Conservation (phyloP, 305 asterid genomes). For the Fraxinus greggii region DNA sequence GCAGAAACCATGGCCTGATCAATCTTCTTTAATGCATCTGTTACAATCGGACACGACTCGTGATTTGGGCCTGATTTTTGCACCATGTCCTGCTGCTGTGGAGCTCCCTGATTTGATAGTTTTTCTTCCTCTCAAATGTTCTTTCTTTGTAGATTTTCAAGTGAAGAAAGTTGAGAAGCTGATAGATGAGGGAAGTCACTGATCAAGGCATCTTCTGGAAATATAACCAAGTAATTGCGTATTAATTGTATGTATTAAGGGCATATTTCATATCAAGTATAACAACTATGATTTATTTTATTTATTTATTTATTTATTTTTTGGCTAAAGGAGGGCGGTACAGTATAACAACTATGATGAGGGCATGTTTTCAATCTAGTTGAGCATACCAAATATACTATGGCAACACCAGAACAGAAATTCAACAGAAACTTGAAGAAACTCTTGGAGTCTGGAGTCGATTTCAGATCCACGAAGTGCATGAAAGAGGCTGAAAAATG, state of each 20-base stretch:
- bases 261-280: too few relatives aligned
- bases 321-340: too few relatives aligned
- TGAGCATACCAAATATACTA: too few relatives aligned
- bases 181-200: constrained; percentile 20
- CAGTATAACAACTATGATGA: too few relatives aligned
- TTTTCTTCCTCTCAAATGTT: constrained; percentile 31
- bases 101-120: constrained; percentile 17
- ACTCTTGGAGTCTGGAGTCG: constrained; percentile 5
- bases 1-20: constrained; percentile 9
- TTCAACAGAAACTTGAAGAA: constrained; percentile 12
- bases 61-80: not conserved
- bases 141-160: constrained; percentile 23
- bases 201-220: not conserved
- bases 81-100: constrained; percentile 33
- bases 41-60: constrained; percentile 14
- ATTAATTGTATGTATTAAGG: too few relatives aligned
- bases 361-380: too few relatives aligned
- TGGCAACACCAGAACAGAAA: not conserved
- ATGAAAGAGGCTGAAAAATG: constrained; percentile 12
- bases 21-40: constrained; percentile 17
- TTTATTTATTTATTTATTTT: too few relatives aligned
- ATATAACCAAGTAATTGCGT: not conserved
- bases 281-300: too few relatives aligned
- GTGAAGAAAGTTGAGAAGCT: constrained; percentile 5
- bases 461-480: constrained; percentile 27